These are phyloP conservation scores for Russula abietina DNA, from an alignment of 768 basidiomycete species.

Conservation along the genomic window DNA sequence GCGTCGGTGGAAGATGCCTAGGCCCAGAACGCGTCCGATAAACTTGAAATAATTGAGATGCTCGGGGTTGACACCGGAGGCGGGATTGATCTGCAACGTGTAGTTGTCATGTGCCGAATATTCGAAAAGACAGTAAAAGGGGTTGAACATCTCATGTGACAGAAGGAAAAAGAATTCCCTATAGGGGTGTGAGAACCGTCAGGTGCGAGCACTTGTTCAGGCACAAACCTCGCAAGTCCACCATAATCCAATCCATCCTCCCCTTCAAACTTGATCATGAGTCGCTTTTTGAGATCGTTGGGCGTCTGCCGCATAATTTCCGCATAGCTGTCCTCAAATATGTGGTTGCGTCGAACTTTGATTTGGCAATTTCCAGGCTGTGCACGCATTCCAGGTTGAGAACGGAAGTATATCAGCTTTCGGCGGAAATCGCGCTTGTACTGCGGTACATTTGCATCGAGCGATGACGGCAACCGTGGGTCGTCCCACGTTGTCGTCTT, in stretches of 20 bases:
- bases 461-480: slow-evolving; percentile 87
- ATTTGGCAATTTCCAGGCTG: slow-evolving; percentile 99
- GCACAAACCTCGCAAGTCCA: slow-evolving; percentile 81
- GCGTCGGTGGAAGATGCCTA: slow-evolving; percentile 98
- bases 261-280: slow-evolving; percentile 99
- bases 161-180: slow-evolving; percentile 99
- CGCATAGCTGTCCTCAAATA: slow-evolving; percentile 98
- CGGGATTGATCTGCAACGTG: slow-evolving; percentile 98
- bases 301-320: slow-evolving; percentile 99
- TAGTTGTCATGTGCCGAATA: slow-evolving; percentile 99
- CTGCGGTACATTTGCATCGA: slow-evolving; percentile 96
- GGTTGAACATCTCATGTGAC: slow-evolving; percentile 99
- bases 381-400: slow-evolving; percentile 95
- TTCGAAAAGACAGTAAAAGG: slow-evolving; percentile 99
- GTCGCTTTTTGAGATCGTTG: slow-evolving; percentile 93
- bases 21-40: slow-evolving; percentile 90
- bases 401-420: slow-evolving; percentile 99
- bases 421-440: slow-evolving; percentile 99
- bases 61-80: slow-evolving; percentile 96
- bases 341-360: slow-evolving; percentile 95
- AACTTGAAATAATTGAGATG: slow-evolving; percentile 99
- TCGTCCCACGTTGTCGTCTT: slow-evolving; percentile 99
- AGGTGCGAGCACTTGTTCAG: background rate
- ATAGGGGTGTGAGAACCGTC: slow-evolving; percentile 21
- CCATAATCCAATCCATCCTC: slow-evolving; percentile 99